Percentiles rank a stretch among this genome's conserved stretches.
These are phyloP conservation scores for Draba incana DNA, from an alignment of 345 rosid species.

Conservation along the genomic window DNA sequence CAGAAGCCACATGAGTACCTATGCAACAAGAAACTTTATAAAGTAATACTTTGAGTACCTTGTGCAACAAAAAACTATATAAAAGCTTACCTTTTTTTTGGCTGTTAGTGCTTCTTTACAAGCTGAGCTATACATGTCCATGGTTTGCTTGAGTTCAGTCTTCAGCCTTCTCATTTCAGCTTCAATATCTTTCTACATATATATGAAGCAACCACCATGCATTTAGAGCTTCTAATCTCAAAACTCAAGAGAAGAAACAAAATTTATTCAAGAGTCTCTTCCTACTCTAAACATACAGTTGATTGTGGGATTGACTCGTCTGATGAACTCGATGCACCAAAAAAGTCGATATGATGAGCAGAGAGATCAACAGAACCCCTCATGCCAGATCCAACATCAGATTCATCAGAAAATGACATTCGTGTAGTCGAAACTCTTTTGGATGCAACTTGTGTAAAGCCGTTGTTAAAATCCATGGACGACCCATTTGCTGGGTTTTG, in stretches of 20 bases:
- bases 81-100: constrained; percentile 42
- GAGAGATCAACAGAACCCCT: constrained; percentile 19
- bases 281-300: constrained; percentile 39
- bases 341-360: constrained; percentile 41
- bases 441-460: constrained; percentile 27
- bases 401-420: constrained; percentile 34
- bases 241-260: too few relatives aligned
- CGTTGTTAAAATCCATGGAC: constrained; percentile 30
- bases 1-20: constrained; percentile 2
- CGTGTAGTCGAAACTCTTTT: constrained; percentile 25
- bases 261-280: neutral
- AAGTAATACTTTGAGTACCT: neutral
- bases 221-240: neutral
- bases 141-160: constrained; percentile 83
- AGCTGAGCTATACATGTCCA: constrained; percentile 84
- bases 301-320: constrained; percentile 33
- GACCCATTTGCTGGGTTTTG: constrained; percentile 7
- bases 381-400: constrained; percentile 15
- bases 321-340: constrained; percentile 37
- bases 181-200: constrained; percentile 61
- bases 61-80: neutral
- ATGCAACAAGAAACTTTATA: constrained; percentile 2
- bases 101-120: constrained; percentile 86
- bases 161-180: constrained; percentile 83
- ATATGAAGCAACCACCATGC: constrained; percentile 16